These are phyloP conservation scores for Naganishia sp. DNA, from an alignment of 1,284 basidiomycete species.

Conservation along the genomic window DNA sequence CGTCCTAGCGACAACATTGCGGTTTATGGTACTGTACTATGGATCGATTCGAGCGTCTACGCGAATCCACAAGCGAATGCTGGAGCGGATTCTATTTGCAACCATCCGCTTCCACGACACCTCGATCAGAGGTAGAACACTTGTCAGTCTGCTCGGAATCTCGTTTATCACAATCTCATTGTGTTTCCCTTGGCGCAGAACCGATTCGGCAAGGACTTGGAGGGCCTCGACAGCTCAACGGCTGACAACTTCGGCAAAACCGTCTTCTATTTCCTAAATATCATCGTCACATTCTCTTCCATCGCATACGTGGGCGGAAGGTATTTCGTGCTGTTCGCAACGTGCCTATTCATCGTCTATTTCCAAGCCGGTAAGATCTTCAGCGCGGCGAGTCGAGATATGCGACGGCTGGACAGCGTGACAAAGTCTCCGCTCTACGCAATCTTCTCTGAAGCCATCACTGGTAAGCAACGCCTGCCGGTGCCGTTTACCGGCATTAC, in stretches of 20 bases:
- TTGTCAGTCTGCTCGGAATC: constrained; percentile 6
- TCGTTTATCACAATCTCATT: not conserved
- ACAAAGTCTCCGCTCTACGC: constrained; percentile 89
- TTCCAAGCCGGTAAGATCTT: constrained; percentile 65
- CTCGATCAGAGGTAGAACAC: constrained; percentile 71
- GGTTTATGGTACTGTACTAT: constrained; percentile 55
- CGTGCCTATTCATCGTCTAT: constrained; percentile 62
- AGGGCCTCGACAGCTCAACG: constrained; percentile 81
- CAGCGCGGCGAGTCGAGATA: constrained; percentile 82
- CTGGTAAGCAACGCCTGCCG: constrained; percentile 61
- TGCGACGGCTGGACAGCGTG: constrained; percentile 83
- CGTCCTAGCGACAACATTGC: constrained; percentile 44
- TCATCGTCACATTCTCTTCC: constrained; percentile 56
- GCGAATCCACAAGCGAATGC: constrained; percentile 71
- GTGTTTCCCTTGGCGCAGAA: constrained; percentile 61
- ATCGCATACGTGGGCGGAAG: constrained; percentile 77
- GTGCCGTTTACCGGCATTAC: too few species aligned
- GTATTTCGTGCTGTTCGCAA: constrained; percentile 66
- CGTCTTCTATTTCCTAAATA: constrained; percentile 58
- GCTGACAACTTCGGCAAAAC: constrained; percentile 82
- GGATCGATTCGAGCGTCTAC: constrained; percentile 71
- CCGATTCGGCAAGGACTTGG: constrained; percentile 91
- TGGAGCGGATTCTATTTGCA: constrained; percentile 84
- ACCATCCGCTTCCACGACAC: constrained; percentile 93
- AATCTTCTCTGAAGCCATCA: constrained; percentile 85